These are phyloP conservation scores for Smittium culicis DNA, from an alignment of 371 early-diverging fungal species.

Conservation along the genomic window DNA sequence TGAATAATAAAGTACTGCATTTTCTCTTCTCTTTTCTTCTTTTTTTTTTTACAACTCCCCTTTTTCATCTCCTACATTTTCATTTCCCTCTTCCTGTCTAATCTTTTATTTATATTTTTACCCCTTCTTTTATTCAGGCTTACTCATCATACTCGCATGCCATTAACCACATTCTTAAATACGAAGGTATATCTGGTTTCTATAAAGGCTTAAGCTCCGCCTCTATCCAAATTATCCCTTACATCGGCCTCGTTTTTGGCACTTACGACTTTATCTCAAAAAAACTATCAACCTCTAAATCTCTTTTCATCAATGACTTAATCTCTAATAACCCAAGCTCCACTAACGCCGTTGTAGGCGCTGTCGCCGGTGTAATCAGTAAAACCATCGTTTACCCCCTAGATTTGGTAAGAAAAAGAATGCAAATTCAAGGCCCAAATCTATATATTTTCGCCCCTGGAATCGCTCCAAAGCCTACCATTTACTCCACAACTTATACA, in stretches of 20 bases:
- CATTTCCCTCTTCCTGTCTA: no score
- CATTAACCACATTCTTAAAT: conserved; percentile 39
- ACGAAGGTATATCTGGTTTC: conserved; percentile 69
- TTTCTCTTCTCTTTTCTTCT: no score
- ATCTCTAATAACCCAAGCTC: conserved; percentile 17
- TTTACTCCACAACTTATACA: no score
- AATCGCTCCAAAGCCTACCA: no score
- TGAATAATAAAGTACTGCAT: no score
- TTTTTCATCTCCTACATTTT: no score
- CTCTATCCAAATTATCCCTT: conserved; percentile 77
- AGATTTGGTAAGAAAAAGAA: conserved; percentile 66
- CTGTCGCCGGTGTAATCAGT: conserved; percentile 59
- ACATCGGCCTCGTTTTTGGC: conserved; percentile 76
- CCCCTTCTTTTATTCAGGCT: no score
- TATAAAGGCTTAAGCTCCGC: conserved; percentile 76
- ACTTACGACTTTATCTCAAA: conserved; percentile 47
- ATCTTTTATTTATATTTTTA: no score
- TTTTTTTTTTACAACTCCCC: no score
- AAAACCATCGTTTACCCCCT: conserved; percentile 83
- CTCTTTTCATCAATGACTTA: conserved; percentile 17
- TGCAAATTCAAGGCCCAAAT: conserved; percentile 62
- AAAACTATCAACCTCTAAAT: conserved; percentile 10
- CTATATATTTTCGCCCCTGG: conserved; percentile 35
- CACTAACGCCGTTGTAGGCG: conserved; percentile 68
- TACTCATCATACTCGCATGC: conserved; percentile 51